phyloP scores from a whole-genome alignment of 108 stramenopile genomes.

The Pseudonitzschia delicatissima region DNA sequence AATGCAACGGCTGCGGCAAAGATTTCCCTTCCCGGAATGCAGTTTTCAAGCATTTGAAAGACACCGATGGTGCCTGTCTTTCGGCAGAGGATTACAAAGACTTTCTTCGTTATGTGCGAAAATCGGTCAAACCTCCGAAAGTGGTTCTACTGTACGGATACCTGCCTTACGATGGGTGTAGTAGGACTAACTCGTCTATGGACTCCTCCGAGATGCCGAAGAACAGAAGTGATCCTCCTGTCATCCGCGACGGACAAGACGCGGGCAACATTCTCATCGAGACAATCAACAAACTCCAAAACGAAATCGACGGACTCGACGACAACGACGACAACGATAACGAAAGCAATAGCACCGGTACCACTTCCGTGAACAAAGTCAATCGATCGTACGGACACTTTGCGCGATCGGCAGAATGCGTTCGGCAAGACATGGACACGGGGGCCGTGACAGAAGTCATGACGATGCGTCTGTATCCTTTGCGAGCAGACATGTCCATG shows the following conservation, averaged over 20 bases:
- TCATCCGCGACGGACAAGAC: constrained; percentile 47
- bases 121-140: constrained; percentile 48
- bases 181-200: too few species aligned
- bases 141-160: constrained; percentile 73
- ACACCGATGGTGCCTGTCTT: constrained; percentile 60
- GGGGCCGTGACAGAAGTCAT: constrained; percentile 72
- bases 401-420: constrained; percentile 36
- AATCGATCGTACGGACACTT: constrained; percentile 70
- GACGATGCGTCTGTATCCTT: constrained; percentile 39
- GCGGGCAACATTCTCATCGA: constrained; percentile 56
- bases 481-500: constrained; percentile 22
- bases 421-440: constrained; percentile 66
- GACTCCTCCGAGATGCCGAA: too few species aligned
- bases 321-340: background rate
- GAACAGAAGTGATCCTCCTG: background rate
- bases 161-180: constrained; percentile 27
- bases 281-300: constrained; percentile 39
- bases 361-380: constrained; percentile 33
- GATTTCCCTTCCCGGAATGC: constrained; percentile 60
- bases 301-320: constrained; percentile 28
- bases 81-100: constrained; percentile 45
- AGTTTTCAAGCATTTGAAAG: constrained; percentile 64
- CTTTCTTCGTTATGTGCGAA: constrained; percentile 41
- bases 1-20: constrained; percentile 44
- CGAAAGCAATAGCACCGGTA: background rate